Evolutionary conservation across 2,329 filamentous ascomycete genomes (phyloP), one percentile per base, ranked within the genome.

Genomic region (Fusarium acutatum): DNA sequence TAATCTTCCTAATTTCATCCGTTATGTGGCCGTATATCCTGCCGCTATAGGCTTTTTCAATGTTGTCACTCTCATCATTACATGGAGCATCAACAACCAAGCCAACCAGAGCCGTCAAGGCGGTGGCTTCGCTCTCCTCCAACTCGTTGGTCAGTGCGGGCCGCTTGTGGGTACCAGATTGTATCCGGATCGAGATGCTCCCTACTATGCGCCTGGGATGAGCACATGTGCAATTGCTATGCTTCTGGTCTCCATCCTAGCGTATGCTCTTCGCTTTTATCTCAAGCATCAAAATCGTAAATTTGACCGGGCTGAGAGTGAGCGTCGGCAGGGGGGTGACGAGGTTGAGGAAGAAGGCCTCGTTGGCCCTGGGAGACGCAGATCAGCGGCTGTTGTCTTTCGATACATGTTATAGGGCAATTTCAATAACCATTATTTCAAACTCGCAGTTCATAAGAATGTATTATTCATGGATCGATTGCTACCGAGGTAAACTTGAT

Each of bases 51-150:
- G 95, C 8, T 96, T 97, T 82, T 96, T 97, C 85, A 91, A 89
- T 67, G 92, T 94, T 26, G 93, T 97, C 64, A 94, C 94, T 0
- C 87, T 97, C 37, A 92, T 95, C 74, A 93, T 97, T 64, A 92
- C 94, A 4, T 97, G 95, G 95, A 94, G 89, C 40, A 89, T 97
- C 78, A 97, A 97, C 79, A 97, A 97, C 81, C 93, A 96, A 79
- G 84, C 88, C 60, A 90, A 86, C 18, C 89, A 91, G 69, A 89
- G 88, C 58, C 89, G 90, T 12, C 92, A 93, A 74, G 94, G 94
- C 0, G 90, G 90, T 4, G 94, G 92, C 4, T 93, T 97, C 77
- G 94, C 93, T 2, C 86, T 97, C 37, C 81, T 98, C 78, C 95
- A 97, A 81, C 78, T 94, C 40, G 87, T 97, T 20, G 95, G 94